Evolutionary conservation across 768 basidiomycete genomes (phyloP).

Genomic region (Suillus bovinus): DNA sequence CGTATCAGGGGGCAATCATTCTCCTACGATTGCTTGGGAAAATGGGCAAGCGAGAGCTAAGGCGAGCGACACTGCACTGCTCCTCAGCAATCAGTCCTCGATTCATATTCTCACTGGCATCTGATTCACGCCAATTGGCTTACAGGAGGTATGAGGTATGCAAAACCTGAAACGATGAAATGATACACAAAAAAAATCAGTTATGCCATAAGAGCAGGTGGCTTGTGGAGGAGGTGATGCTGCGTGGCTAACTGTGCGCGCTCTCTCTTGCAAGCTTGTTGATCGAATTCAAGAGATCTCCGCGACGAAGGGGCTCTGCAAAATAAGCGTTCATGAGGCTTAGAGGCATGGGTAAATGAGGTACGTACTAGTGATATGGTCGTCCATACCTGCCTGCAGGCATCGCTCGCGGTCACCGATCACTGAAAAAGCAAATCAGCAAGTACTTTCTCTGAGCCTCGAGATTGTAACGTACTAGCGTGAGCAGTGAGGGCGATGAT

Average conservation of each 20-base stretch:
- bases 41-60: too few species aligned
- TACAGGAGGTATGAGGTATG: too few species aligned
- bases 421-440: conserved; percentile 49
- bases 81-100: too few species aligned
- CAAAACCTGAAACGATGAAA: background rate
- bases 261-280: conserved; percentile 76
- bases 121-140: too few species aligned
- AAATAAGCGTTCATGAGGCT: conserved; percentile 8
- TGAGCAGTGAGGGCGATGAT: too few species aligned
- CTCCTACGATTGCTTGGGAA: too few species aligned
- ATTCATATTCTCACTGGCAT: too few species aligned
- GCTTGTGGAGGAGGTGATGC: conserved; percentile 32
- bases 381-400: too few species aligned
- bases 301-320: conserved; percentile 75
- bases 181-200: conserved; percentile 1
- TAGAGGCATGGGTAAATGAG: background rate
- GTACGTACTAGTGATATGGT: conserved; percentile 76
- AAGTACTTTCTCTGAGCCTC: conserved; percentile 1
- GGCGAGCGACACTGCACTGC: too few species aligned
- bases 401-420: conserved; percentile 83
- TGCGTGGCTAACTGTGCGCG: conserved; percentile 40
- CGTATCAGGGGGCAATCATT: too few species aligned
- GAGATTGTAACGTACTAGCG: conserved; percentile 67
- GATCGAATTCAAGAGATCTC: conserved; percentile 79
- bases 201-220: conserved; percentile 32